Evolutionary conservation across 768 basidiomycete genomes (phyloP), one percentile per base, ranked within the genome.

Genomic region (Sistotremastrum niveocremeum): DNA sequence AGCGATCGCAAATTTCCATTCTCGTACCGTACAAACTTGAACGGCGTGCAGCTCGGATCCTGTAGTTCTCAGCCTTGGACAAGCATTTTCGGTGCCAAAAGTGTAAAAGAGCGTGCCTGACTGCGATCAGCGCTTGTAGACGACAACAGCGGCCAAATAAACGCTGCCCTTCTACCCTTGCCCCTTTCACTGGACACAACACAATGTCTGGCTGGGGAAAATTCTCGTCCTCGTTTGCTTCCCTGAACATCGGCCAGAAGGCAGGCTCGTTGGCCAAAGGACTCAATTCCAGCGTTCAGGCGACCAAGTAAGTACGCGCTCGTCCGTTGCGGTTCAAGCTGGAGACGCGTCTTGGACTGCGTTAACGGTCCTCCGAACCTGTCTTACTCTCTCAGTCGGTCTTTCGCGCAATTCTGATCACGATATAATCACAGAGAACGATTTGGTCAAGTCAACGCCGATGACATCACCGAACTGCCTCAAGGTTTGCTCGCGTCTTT

Each of bases 381-480:
- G 31, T 44, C 36, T 39, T 33, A 9, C 42, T 52, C 4, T 12
- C 41, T 7, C 34, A 4, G 33, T 33, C n/a, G 36, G 28, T 41
- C 10, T 39, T 47, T 37, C 35, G 4, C 8, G 31, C 20, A 20
- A 32, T 40, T 4, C 4, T 20, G n/a, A 35, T n/a, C 45, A 64
- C 65, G 45, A 20, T 20, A 20, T 20, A 20, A 20, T 20, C 20
- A 20, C 20, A 20, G 20, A 20, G 94, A 98, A 64, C 73, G 84
- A 42, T 70, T 97, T 3, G 94, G 94, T 20, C 84, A 91, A 58
- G 76, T 94, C 47, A 74, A 87, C 3, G 73, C 83, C 4, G 89
- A 89, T 52, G 95, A 95, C 54, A 91, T 97, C 58, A 98, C 94
- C 6, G 95, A 97, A 65, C 73, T 89, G 43, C 85, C 86, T 29